Evolutionary conservation across 1,284 basidiomycete species (phyloP), one percentile per base, ranked within the genome.

Genomic region (Leccinum griseonigrum): DNA sequence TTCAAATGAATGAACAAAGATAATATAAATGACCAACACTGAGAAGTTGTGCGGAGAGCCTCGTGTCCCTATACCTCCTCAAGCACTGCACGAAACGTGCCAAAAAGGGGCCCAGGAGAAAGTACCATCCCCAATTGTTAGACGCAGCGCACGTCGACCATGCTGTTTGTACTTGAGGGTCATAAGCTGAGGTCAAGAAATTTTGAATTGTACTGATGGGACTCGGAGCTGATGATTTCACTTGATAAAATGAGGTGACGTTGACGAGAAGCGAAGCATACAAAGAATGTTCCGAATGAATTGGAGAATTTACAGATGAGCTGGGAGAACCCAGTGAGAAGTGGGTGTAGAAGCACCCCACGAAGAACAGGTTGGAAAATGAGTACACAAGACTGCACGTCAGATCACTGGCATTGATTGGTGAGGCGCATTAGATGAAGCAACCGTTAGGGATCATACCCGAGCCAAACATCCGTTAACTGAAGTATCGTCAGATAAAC

Each of bases 71-170:
- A 74, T 88, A 98, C 79, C 96, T 93, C 68, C 89, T 90, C 50
- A 97, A 69, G 74, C 92, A 94, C 74, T 98, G 96, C 11, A 92
- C 79, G 53, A 95, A 73, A 78, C 96, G 94, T 36, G 87, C 78
- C 1, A 91, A 60, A 14, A 90, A 80, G 0, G 94, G 93, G 0
- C 77, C 84, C 28, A 91, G 76, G 2, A 83, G 67, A 65, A 85
- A 87, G 6, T 83, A 80, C 34, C 82, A 72, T n/a, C 78, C 83
- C 91, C 90, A 92, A 50, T 79, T 69, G 2, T 29, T 48, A 54
- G 52, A 3, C 6, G 57, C 36, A 18, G 60, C 55, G 26, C 71
- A 73, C 10, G 54, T 66, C 1, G 11, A 26, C 71, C 62, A 71
- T 29, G 48, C 64, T 2, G 65, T 53, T 58, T 63, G 67, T 5